phyloP scores from a whole-genome alignment of 2,329 filamentous ascomycete species.

The Cadophora gregata region DNA sequence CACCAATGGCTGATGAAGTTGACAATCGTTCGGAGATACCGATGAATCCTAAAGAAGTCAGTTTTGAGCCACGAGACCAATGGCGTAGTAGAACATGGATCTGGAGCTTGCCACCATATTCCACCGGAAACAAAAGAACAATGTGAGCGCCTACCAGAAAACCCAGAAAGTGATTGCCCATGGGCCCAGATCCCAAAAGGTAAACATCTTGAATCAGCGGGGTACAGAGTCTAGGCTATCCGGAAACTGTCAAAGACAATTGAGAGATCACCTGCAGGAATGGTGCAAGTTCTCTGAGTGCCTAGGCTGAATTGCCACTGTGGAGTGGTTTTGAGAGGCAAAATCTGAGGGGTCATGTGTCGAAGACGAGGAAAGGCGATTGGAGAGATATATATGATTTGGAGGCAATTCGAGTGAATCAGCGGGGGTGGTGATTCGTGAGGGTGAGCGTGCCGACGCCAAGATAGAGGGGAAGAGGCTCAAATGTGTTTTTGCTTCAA shows the following conservation, averaged over 20 bases:
- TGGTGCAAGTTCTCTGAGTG: neutral
- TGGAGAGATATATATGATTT: neutral
- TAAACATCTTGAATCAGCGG: neutral
- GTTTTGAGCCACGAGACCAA: neutral
- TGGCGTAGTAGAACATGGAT: neutral
- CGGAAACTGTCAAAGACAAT: conserved; percentile 5
- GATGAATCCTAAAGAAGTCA: conserved; percentile 69
- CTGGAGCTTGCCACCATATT: too few relatives aligned
- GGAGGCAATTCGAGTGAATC: conserved; percentile 13
- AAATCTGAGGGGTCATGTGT: conserved; percentile 32
- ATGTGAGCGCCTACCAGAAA: conserved; percentile 35
- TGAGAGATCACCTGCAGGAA: neutral
- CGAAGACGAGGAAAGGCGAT: conserved; percentile 18
- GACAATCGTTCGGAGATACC: conserved; percentile 84
- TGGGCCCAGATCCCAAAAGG: neutral
- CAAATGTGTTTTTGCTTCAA: neutral
- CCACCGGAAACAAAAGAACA: neutral
- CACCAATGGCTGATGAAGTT: conserved; percentile 86
- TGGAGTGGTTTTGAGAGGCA: conserved; percentile 21
- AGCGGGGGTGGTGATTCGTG: conserved; percentile 2
- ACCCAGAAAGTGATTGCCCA: conserved; percentile 32
- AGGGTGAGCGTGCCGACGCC: neutral
- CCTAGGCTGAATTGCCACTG: conserved; percentile 24
- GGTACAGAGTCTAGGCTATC: neutral
- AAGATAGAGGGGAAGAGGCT: conserved; percentile 18